Evolutionary conservation across 1,139 yeast genomes (phyloP), one percentile per base, ranked within the genome.

Genomic region (Hanseniaspora gamundiae): DNA sequence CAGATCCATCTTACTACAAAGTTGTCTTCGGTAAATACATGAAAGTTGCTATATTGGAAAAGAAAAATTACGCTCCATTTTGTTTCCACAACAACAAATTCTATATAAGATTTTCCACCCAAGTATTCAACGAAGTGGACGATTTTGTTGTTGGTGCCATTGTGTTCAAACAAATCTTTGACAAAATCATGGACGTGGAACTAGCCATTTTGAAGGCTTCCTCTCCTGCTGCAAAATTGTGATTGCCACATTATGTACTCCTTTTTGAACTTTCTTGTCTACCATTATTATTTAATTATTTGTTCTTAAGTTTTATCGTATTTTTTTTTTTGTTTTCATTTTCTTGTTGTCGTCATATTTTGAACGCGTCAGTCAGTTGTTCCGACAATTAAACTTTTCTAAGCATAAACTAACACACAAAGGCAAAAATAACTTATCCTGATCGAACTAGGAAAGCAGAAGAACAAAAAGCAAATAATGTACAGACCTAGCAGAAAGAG

Each of bases 21-120:
- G 41, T 14, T 42, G 49, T 47, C 52, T 52, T 38, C 51, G 52
- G 21, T 49, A 53, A 16, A 47, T 56, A 47, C 49, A 60, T 8
- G 14, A 16, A 30, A 8, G 10, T 30, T 30, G 35, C 45, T 21
- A 38, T 44, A 10, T 39, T 48, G 13, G 57, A 67, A 9, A 52
- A 64, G 48, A 66, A 68, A 21, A 70, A 79, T 0, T 73, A 64
- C 52, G 67, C 74, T 21, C 82, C 77, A 10, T 50, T 70, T 24
- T 58, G 56, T 4, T 54, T 58, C 21, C 76, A 73, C 53, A 64
- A 69, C 38, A 72, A 66, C 2, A 59, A 61, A 35, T 46, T 71
- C 33, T 70, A 67, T 53, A 65, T 70, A 19, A 68, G 88, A 48
- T 71, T 77, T 48, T 72, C 80, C 38, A 77, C 77, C 38, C 83